Base-by-base conservation (phyloP, 805 yeast genomes). In the Suhomyces sp. region DNA sequence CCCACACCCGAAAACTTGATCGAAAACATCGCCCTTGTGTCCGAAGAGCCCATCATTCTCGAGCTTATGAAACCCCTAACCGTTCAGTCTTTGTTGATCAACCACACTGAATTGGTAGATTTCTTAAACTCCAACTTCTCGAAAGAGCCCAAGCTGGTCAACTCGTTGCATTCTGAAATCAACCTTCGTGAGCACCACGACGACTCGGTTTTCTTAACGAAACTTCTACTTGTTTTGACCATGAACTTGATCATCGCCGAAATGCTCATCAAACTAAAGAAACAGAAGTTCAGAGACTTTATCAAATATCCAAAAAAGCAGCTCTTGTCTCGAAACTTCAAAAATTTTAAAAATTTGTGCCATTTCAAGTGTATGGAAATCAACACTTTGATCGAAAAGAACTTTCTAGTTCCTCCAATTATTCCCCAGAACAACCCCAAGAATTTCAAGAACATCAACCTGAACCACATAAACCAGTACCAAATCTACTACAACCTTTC, bases 401-500 rank as follows among this genome's bases (percentile, higher is more conserved):
- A 57, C 25, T 54, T 62, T 25, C 51, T 63, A 24, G 60, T 63
- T 10, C 65, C 65, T 10, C 46, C 56, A 9, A 51, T 54, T 19
- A 49, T 51, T n/a, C 54, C 58, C 8, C 58, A 57, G 6, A 50
- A 35, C 19, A 50, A 43, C 43, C 44, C 41, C 35, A 51, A 48
- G 37, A 24, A 39, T 20, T 24, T 35, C 21, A 51, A 47, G 33
- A 53, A 50, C 47, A 22, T 43, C 33, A 50, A 46, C 48, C 50
- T 37, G 55, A 57, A 52, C 59, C 58, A 54, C 29, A 43, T 57
- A 40, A 62, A 61, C 50, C 61, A 64, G 10, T 58, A 60, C 48
- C 69, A 67, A 48, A 60, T 68, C 31, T 66, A 65, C 50, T 71
- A 69, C 53, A 67, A 69, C 49, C 59, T 63, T 43, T 61, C 72